A percentile compares a stretch with the other conserved stretches of the same genome.
phyloP scores from a whole-genome alignment of 345 rosid species.

The Microthlaspi erraticum region DNA sequence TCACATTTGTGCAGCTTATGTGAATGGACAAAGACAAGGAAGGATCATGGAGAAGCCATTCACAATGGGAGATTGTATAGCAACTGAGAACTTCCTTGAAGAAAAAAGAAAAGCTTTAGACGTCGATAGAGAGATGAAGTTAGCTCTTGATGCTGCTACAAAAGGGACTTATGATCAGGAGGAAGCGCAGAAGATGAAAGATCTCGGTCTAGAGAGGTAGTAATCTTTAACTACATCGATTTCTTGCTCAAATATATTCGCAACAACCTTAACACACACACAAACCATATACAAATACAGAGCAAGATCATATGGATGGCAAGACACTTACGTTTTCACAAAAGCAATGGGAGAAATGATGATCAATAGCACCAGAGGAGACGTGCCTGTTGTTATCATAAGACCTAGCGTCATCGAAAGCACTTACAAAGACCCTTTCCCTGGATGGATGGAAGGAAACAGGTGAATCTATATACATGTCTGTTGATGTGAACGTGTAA shows the following conservation, averaged over 20 bases:
- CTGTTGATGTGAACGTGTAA: neutral
- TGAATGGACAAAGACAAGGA: conserved; percentile 95
- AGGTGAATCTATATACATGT: conserved; percentile 50
- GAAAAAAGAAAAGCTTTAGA: conserved; percentile 54
- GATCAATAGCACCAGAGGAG: conserved; percentile 72
- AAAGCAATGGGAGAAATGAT: conserved; percentile 99
- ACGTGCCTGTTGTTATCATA: conserved; percentile 77
- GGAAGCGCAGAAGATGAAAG: conserved; percentile 70
- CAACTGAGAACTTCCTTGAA: conserved; percentile 56
- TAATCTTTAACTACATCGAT: neutral
- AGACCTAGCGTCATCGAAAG: conserved; percentile 92
- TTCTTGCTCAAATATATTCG: neutral
- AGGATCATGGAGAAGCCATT: conserved; percentile 87
- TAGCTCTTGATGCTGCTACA: conserved; percentile 56
- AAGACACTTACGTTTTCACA: conserved; percentile 89
- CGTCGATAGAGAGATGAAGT: conserved; percentile 62
- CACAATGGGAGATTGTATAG: no score
- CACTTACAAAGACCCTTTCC: conserved; percentile 89
- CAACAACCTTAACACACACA: neutral
- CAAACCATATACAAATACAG: conserved; percentile 43
- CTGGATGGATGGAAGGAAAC: conserved; percentile 99
- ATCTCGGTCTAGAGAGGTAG: conserved; percentile 83
- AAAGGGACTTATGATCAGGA: conserved; percentile 47
- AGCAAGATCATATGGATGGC: conserved; percentile 93
- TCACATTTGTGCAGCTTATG: conserved; percentile 74